A percentile compares a stretch with the other conserved stretches of the same genome.
Conservation (phyloP, 805 yeast genomes). For the Pichia heedii region DNA sequence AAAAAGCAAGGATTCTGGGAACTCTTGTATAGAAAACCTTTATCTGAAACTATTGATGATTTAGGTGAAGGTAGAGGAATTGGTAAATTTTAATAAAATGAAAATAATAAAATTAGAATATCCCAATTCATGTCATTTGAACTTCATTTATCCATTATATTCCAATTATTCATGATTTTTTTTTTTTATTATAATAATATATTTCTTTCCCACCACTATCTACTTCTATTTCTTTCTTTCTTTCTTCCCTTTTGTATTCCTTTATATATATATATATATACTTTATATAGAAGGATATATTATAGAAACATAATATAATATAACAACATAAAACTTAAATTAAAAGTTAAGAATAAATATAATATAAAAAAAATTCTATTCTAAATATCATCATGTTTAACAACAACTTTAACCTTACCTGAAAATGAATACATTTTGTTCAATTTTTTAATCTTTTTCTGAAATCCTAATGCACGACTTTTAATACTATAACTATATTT, state of each 20-base stretch:
- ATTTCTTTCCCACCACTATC: no score
- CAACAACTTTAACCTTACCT: slow-evolving; percentile 44
- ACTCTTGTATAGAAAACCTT: slow-evolving; percentile 68
- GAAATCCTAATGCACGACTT: slow-evolving; percentile 48
- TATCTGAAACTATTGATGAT: slow-evolving; percentile 68
- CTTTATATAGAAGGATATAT: neutral
- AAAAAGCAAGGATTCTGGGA: slow-evolving; percentile 67
- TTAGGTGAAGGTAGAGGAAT: slow-evolving; percentile 64
- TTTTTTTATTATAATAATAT: no score
- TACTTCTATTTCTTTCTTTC: neutral
- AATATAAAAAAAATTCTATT: no score
- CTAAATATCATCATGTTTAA: slow-evolving; percentile 29
- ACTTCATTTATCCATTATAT: no score
- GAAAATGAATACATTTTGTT: slow-evolving; percentile 35
- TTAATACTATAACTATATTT: slow-evolving; percentile 53
- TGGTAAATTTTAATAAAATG: slow-evolving; percentile 23
- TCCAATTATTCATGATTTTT: no score
- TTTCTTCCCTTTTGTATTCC: neutral
- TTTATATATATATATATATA: no score
- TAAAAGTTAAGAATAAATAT: no score
- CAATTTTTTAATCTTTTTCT: slow-evolving; percentile 51
- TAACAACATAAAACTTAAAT: no score
- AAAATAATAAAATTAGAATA: neutral
- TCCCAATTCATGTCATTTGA: no score
- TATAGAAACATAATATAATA: neutral